Evolutionary conservation across 2,329 filamentous ascomycete genomes (phyloP).

Genomic region (Aspergillus fumigatiaffinis): DNA sequence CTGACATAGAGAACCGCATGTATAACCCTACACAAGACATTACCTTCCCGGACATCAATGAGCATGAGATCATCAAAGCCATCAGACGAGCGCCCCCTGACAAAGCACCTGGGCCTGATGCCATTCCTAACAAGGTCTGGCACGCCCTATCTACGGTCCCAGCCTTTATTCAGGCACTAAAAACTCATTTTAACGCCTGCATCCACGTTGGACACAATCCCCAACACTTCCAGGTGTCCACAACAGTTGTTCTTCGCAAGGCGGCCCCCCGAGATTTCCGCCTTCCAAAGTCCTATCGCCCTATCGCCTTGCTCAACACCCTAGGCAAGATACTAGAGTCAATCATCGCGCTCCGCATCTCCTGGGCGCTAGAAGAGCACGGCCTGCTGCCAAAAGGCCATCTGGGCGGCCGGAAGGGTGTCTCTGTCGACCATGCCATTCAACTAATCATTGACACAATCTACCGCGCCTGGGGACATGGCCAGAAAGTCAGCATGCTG

Average conservation of each 20-base stretch:
- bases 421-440: constrained; percentile 12
- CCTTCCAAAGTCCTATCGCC: constrained; percentile 8
- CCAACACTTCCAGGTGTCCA: constrained; percentile 3
- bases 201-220: constrained; percentile 2
- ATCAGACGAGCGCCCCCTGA: neutral
- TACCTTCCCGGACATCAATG: too few relatives aligned
- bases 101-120: too few relatives aligned
- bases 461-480: neutral
- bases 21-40: too few relatives aligned
- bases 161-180: neutral
- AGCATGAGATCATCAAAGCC: too few relatives aligned
- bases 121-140: neutral
- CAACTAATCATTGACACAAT: constrained; percentile 8
- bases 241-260: constrained; percentile 6
- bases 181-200: constrained; percentile 1
- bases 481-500: constrained; percentile 1
- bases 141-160: neutral
- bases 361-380: constrained; percentile 6
- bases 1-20: too few relatives aligned
- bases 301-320: constrained; percentile 11
- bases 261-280: constrained; percentile 3
- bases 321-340: constrained; percentile 11
- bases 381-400: constrained; percentile 4
- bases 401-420: constrained; percentile 9
- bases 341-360: constrained; percentile 4